These are phyloP conservation scores for Acacia confusa DNA, from an alignment of 306 rosid genomes.

Conservation along the genomic window DNA sequence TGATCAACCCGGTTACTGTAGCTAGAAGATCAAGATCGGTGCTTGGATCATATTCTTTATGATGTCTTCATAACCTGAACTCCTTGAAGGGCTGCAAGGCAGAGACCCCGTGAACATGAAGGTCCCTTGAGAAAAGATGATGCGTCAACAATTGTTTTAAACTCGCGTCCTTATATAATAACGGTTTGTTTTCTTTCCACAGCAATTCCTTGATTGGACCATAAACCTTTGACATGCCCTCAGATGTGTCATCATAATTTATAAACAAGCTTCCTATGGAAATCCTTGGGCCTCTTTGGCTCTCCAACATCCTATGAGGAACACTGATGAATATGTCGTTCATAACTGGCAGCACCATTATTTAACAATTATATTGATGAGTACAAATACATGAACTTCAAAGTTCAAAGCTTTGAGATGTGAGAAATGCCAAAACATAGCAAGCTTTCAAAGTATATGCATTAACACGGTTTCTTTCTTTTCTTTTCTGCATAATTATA, in stretches of 20 bases:
- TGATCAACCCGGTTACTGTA: too few relatives aligned
- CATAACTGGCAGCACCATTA: constrained; percentile 35
- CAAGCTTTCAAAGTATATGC: too few relatives aligned
- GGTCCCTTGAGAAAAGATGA: neutral
- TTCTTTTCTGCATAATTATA: neutral
- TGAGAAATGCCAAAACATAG: neutral
- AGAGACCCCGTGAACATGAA: constrained; percentile 2
- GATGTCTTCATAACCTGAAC: neutral
- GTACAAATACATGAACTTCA: neutral
- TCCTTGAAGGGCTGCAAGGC: neutral
- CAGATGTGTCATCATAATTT: constrained; percentile 1
- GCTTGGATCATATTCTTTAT: neutral
- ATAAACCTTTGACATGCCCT: constrained; percentile 25
- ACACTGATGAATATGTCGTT: constrained; percentile 36
- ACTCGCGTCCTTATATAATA: constrained; percentile 28
- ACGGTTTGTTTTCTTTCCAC: constrained; percentile 47
- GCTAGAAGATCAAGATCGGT: neutral
- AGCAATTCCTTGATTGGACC: constrained; percentile 59
- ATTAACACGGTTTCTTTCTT: neutral
- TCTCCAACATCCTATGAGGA: constrained; percentile 31
- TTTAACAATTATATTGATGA: neutral
- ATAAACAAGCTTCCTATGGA: constrained; percentile 38
- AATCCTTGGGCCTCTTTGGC: constrained; percentile 34
- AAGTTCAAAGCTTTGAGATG: neutral
- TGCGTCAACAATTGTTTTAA: neutral